Evolutionary conservation across 805 yeast species (phyloP).

Genomic region (Yarrowia bubula): DNA sequence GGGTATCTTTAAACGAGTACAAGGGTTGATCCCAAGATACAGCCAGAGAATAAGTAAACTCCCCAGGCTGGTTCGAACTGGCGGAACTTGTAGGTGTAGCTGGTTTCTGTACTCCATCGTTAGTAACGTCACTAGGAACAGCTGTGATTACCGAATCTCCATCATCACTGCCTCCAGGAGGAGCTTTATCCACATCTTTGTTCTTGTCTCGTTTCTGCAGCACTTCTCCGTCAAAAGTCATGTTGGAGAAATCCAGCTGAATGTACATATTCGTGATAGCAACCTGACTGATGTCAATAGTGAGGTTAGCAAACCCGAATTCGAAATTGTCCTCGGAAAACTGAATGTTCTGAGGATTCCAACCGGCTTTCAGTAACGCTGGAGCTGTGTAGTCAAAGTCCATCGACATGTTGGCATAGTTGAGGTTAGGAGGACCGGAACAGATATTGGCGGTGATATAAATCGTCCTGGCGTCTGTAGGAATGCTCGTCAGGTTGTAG

Average conservation of each 20-base stretch:
- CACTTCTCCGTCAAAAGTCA: background rate
- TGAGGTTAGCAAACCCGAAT: constrained; percentile 37
- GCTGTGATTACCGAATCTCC: background rate
- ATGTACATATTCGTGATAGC: constrained; percentile 28
- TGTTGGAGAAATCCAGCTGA: background rate
- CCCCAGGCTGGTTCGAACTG: background rate
- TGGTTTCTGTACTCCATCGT: background rate
- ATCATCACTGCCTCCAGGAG: background rate
- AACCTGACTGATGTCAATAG: constrained; percentile 36
- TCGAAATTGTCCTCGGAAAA: constrained; percentile 30
- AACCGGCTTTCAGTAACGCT: background rate
- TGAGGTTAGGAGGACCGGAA: constrained; percentile 33
- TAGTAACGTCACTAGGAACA: background rate
- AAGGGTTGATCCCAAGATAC: constrained; percentile 37
- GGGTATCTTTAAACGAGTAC: constrained; percentile 17
- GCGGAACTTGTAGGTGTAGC: background rate
- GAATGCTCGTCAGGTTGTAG: constrained; percentile 32
- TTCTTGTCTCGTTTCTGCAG: background rate
- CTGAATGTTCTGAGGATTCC: constrained; percentile 30
- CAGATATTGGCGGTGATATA: constrained; percentile 42
- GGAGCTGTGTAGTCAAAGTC: constrained; percentile 31
- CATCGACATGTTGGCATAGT: constrained; percentile 29
- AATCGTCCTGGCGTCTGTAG: constrained; percentile 33
- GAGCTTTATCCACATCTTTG: background rate
- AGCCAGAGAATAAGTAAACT: constrained; percentile 54